Evolutionary conservation across 257 asterid genomes (phyloP).

Genomic region (Gynochthodes officinalis): DNA sequence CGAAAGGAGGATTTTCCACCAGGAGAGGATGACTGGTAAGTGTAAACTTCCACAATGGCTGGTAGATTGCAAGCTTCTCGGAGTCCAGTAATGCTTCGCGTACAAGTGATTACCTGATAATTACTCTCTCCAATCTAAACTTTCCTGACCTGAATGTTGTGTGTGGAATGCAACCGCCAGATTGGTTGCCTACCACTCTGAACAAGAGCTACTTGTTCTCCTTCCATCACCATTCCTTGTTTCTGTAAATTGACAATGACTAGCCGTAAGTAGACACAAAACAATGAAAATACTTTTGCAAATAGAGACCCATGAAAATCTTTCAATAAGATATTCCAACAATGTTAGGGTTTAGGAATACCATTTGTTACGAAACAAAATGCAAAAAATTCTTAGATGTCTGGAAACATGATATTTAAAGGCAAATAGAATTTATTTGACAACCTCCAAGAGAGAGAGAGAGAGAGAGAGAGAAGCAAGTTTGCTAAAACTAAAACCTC

Average conservation of each 20-base stretch:
- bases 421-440: background rate
- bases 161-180: slow-evolving; percentile 83
- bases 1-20: background rate
- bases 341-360: background rate
- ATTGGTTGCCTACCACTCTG: slow-evolving; percentile 87
- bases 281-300: background rate
- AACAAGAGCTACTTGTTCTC: slow-evolving; percentile 91
- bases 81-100: background rate
- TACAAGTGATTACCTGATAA: background rate
- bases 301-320: background rate
- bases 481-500: slow-evolving; percentile 11
- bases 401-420: background rate
- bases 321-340: background rate
- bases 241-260: slow-evolving; percentile 30
- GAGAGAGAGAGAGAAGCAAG: background rate
- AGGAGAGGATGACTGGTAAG: background rate
- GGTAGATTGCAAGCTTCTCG: background rate
- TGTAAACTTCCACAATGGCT: background rate
- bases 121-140: slow-evolving; percentile 39
- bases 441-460: no score
- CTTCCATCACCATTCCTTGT: slow-evolving; percentile 93
- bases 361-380: background rate
- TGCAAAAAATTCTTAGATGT: background rate
- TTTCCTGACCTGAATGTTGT: slow-evolving; percentile 86
- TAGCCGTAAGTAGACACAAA: background rate